phyloP scores from a whole-genome alignment of 805 yeast species.

The Suhomyces prunicola region DNA sequence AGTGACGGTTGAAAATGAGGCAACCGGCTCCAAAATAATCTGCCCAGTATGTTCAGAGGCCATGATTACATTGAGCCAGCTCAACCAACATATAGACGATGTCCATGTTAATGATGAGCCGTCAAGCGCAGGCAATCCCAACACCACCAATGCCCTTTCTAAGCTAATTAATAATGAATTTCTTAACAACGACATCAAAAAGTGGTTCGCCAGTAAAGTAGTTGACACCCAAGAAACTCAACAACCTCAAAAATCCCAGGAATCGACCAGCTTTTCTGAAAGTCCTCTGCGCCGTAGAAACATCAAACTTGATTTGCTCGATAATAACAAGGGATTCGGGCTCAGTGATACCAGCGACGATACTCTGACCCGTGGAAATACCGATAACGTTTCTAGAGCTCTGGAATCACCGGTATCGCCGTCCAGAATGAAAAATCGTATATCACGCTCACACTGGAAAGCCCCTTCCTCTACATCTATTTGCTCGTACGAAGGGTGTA shows the following conservation, averaged over 20 bases:
- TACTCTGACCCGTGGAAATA: background rate
- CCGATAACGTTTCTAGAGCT: background rate
- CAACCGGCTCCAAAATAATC: background rate
- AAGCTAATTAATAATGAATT: slow-evolving; percentile 12
- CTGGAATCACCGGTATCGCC: background rate
- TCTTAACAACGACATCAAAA: slow-evolving; percentile 35
- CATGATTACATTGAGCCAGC: slow-evolving; percentile 51
- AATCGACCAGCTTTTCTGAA: background rate
- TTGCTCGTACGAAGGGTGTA: slow-evolving; percentile 45
- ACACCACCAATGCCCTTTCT: slow-evolving; percentile 4
- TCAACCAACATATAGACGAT: slow-evolving; percentile 72
- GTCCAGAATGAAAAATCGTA: slow-evolving; percentile 18
- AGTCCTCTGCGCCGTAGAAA: slow-evolving; percentile 34
- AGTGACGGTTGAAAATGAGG: background rate
- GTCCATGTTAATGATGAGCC: slow-evolving; percentile 37
- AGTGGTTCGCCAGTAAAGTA: slow-evolving; percentile 42
- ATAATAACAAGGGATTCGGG: slow-evolving; percentile 36
- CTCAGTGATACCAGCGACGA: slow-evolving; percentile 21
- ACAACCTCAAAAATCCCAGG: background rate
- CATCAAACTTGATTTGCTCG: slow-evolving; percentile 50
- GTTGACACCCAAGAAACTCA: slow-evolving; percentile 36
- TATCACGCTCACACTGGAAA: slow-evolving; percentile 58
- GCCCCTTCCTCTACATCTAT: slow-evolving; percentile 36
- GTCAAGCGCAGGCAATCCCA: background rate
- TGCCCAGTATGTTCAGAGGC: slow-evolving; percentile 73